These are phyloP conservation scores for Panicum miliaceum DNA, from an alignment of 176 grass and related monocot species.

Conservation along the genomic window DNA sequence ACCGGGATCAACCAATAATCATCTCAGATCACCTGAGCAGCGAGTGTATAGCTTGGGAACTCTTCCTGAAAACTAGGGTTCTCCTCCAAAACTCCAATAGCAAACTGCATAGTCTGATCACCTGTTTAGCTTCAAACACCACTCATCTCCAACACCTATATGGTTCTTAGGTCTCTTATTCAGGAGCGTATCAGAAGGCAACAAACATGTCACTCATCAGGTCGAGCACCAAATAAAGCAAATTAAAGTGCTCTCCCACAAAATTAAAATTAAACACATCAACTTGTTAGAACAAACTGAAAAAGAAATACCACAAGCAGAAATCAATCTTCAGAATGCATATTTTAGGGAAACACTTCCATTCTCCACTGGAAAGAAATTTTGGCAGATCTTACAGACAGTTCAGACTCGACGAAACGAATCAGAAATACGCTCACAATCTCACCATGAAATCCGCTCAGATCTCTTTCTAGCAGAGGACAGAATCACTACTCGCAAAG, in stretches of 20 bases:
- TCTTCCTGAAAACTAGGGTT: not conserved
- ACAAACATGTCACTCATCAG: not conserved
- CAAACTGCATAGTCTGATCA: not conserved
- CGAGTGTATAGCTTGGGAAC: not conserved
- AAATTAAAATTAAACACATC: not conserved
- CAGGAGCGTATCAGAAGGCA: not conserved
- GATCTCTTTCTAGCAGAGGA: constrained; percentile 16
- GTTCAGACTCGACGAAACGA: not conserved
- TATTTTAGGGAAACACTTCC: not conserved
- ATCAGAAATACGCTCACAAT: not conserved
- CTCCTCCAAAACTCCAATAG: not conserved
- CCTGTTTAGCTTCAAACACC: not conserved
- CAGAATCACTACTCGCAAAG: not conserved
- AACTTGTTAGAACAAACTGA: not conserved
- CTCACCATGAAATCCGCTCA: not conserved
- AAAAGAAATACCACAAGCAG: not conserved
- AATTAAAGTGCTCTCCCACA: not conserved
- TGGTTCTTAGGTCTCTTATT: not conserved
- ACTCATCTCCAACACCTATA: not conserved
- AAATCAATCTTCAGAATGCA: not conserved
- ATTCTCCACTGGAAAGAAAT: constrained; percentile 25
- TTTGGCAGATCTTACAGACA: constrained; percentile 16
- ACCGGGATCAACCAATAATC: not conserved
- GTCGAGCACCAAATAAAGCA: not conserved
- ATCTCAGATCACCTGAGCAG: not conserved